A percentile compares a stretch with the other conserved stretches of the same genome.
Conservation (phyloP, 2,329 filamentous ascomycete genomes). For the Lomentospora prolificans region DNA sequence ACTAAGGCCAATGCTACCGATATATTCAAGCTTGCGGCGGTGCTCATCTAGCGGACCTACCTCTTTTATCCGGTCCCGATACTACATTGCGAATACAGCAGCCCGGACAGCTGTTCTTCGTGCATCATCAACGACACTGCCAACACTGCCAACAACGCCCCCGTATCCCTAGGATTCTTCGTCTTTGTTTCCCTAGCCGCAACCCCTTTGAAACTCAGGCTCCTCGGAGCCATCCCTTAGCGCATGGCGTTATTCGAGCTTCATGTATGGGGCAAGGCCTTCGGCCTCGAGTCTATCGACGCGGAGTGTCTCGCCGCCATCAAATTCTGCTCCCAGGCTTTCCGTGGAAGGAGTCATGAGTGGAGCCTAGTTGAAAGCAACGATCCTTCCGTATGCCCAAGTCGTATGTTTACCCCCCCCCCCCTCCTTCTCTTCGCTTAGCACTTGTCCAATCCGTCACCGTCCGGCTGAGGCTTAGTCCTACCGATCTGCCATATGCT, state of each 20-base stretch:
- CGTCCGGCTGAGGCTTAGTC: too few relatives aligned
- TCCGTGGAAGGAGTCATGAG: conserved; percentile 6
- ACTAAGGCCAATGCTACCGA: too few relatives aligned
- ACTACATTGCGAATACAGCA: too few relatives aligned
- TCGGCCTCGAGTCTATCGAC: conserved; percentile 82
- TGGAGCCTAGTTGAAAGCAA: conserved; percentile 68
- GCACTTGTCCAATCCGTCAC: not conserved
- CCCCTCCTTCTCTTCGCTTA: conserved; percentile 7
- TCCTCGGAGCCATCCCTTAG: not conserved
- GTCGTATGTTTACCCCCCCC: conserved; percentile 42
- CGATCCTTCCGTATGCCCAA: conserved; percentile 61
- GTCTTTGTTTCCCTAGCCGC: too few relatives aligned
- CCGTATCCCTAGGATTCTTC: too few relatives aligned
- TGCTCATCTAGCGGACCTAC: too few relatives aligned
- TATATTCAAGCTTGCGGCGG: too few relatives aligned
- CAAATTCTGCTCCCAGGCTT: conserved; percentile 53
- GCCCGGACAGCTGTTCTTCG: too few relatives aligned
- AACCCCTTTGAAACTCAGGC: not conserved
- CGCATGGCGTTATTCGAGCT: conserved; percentile 40
- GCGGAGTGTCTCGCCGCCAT: conserved; percentile 80
- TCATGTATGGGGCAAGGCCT: conserved; percentile 84
- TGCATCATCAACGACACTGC: too few relatives aligned
- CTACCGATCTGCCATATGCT: too few relatives aligned
- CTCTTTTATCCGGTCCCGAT: too few relatives aligned
- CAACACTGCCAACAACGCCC: too few relatives aligned